Percentiles rank a stretch among this genome's conserved stretches.
phyloP scores from a whole-genome alignment of 2,329 filamentous ascomycete genomes.

The Curvularia hawaiiensis region DNA sequence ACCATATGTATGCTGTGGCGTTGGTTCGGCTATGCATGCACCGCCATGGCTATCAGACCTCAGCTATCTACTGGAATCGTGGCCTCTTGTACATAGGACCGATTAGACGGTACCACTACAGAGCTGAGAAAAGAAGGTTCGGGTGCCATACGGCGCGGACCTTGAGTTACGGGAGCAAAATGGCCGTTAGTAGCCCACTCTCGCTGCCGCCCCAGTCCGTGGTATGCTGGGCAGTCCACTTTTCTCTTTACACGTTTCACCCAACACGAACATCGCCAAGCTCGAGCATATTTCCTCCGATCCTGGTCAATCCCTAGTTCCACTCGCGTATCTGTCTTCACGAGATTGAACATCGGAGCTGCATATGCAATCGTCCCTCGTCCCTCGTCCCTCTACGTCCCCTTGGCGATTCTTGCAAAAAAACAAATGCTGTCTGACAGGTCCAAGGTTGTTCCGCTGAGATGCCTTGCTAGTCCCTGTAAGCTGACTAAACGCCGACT shows the following conservation, averaged over 20 bases:
- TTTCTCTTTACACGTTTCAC: not conserved
- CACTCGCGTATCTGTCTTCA: not conserved
- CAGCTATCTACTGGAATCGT: not conserved
- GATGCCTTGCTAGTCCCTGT: not conserved
- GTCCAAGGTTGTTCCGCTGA: not conserved
- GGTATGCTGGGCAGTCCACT: not conserved
- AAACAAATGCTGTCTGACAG: not conserved
- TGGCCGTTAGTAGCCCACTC: not conserved
- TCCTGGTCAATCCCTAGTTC: not conserved
- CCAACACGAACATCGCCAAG: not conserved
- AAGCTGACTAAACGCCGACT: not conserved
- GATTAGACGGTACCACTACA: not conserved
- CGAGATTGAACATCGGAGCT: not conserved
- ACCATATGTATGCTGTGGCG: not conserved
- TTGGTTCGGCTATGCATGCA: not conserved
- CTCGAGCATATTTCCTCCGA: not conserved
- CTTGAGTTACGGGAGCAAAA: not conserved
- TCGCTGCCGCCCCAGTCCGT: not conserved
- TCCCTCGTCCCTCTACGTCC: not conserved
- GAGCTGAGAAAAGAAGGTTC: not conserved
- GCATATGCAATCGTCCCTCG: not conserved
- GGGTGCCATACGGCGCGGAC: not conserved
- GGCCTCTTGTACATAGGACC: not conserved
- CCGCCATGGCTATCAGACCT: not conserved
- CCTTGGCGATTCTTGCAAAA: not conserved